Evolutionary conservation across 2,329 filamentous ascomycete genomes (phyloP).

Genomic region (Alternaria burnsii): DNA sequence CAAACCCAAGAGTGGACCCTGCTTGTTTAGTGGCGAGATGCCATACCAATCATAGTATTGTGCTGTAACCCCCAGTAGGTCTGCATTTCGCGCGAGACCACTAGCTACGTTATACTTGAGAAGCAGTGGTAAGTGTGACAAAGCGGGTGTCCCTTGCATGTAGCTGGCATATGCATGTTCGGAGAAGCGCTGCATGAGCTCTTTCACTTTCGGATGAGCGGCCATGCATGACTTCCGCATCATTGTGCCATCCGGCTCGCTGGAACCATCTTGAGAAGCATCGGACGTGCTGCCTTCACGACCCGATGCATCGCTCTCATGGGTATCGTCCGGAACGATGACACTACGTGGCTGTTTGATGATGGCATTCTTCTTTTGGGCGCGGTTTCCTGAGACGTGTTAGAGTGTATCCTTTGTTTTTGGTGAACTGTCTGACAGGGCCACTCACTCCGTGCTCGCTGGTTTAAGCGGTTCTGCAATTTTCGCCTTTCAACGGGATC

Average conservation of each 20-base stretch:
- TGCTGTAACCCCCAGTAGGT: slow-evolving; percentile 16
- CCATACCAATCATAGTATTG: slow-evolving; percentile 21
- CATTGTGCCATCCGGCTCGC: neutral
- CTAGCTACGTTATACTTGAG: slow-evolving; percentile 23
- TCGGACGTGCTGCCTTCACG: slow-evolving; percentile 4
- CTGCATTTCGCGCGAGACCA: slow-evolving; percentile 20
- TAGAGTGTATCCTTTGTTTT: neutral
- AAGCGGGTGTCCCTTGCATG: slow-evolving; percentile 20
- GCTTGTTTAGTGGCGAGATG: slow-evolving; percentile 27
- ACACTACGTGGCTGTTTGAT: neutral
- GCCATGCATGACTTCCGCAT: slow-evolving; percentile 8
- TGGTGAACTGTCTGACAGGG: neutral
- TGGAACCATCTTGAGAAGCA: neutral
- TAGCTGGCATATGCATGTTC: slow-evolving; percentile 30
- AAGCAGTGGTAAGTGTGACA: slow-evolving; percentile 23
- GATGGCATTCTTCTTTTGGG: neutral
- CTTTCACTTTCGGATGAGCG: slow-evolving; percentile 15
- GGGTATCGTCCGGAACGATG: neutral
- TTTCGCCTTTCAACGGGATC: slow-evolving; percentile 24
- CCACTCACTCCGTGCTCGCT: slow-evolving; percentile 23
- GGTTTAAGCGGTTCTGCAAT: slow-evolving; percentile 32
- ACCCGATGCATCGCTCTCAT: neutral
- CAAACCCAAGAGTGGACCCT: neutral
- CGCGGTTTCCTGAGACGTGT: neutral
- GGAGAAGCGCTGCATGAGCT: slow-evolving; percentile 24